Evolutionary conservation across 805 yeast genomes (phyloP), one percentile per base, ranked within the genome.

Genomic region (Starmerella bacillaris): DNA sequence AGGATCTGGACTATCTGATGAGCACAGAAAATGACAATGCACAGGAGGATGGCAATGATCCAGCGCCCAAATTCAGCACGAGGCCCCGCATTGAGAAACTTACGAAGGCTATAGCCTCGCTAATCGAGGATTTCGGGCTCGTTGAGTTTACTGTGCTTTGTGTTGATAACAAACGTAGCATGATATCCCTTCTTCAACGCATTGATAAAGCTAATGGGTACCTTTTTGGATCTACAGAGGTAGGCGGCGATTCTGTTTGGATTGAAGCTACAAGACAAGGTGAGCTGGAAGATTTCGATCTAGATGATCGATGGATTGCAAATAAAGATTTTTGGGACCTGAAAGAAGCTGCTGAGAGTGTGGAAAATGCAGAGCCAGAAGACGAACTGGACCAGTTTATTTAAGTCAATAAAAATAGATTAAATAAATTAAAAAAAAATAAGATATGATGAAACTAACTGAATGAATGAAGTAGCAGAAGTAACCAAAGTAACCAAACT

Each of bases 181-280:
- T 89, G 96, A 84, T 89, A 21, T 67, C 75, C 34, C 56, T 89
- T 24, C 64, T 89, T 30, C 64, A 77, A 12, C 62, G 70, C 2
- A 70, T 89, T 7, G 99, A 89, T 51, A 84, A 78, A 51, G 86
- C 95, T 2, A 79, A 76, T 47, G 99, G 99, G 0, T 89, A 89
- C 52, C 67, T 78, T 45, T 82, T 80, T 60, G 99, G 99, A 0
- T 63, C 84, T 1, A 78, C 83, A 21, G 99, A 89, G 47, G 65
- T 86, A 5, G 94, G 95, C 2, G 98, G 96, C n/a, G 99, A 89
- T 51, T 70, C 86, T 0, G 72, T 89, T 2, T 89, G 98, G 98
- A 78, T 83, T n/a, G 94, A 86, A 47, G 94, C 94, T 1, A 68
- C 86, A 1, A 65, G 96, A 43, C 80, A 78, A 51, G 74, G 84